Percentiles rank a stretch among this genome's conserved stretches.
phyloP scores from a whole-genome alignment of 768 basidiomycete genomes.

The Cystobasidium tubakii region DNA sequence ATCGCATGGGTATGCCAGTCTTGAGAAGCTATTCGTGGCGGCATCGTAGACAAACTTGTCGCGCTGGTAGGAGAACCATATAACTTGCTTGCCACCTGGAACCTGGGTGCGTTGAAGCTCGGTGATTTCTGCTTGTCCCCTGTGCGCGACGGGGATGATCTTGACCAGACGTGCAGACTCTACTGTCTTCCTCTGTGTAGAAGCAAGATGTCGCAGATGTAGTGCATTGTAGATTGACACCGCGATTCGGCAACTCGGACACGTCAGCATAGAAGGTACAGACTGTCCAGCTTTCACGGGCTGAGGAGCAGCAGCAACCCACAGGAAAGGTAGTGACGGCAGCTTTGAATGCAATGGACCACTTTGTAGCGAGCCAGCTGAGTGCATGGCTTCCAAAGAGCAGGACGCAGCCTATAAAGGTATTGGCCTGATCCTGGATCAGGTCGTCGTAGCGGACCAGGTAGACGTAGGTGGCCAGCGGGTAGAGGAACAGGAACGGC shows the following conservation, averaged over 20 bases:
- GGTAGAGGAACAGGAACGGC: constrained; percentile 51
- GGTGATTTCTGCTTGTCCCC: constrained; percentile 85
- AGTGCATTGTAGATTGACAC: no score
- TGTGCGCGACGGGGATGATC: constrained; percentile 70
- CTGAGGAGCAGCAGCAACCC: constrained; percentile 38
- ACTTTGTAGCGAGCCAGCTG: constrained; percentile 82
- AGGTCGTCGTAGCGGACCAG: constrained; percentile 47
- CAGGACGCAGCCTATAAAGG: constrained; percentile 80
- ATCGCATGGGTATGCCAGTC: constrained; percentile 82
- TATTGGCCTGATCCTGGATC: constrained; percentile 48
- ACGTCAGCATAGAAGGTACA: constrained; percentile 13
- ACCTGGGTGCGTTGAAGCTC: constrained; percentile 43
- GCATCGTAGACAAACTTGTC: constrained; percentile 77
- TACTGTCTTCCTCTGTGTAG: constrained; percentile 55
- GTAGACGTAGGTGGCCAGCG: constrained; percentile 66
- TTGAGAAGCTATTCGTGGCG: constrained; percentile 61
- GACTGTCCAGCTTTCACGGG: constrained; percentile 5
- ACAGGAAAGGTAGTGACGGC: constrained; percentile 75
- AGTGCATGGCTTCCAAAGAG: constrained; percentile 83
- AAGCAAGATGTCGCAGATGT: no score
- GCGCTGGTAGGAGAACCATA: constrained; percentile 88
- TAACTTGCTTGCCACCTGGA: constrained; percentile 34
- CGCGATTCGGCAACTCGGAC: background rate
- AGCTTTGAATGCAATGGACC: constrained; percentile 73
- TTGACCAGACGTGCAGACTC: constrained; percentile 73